A percentile compares a stretch with the other conserved stretches of the same genome.
phyloP scores from a whole-genome alignment of 192 early-diverging fungal species.

The Mortierella antarctica region DNA sequence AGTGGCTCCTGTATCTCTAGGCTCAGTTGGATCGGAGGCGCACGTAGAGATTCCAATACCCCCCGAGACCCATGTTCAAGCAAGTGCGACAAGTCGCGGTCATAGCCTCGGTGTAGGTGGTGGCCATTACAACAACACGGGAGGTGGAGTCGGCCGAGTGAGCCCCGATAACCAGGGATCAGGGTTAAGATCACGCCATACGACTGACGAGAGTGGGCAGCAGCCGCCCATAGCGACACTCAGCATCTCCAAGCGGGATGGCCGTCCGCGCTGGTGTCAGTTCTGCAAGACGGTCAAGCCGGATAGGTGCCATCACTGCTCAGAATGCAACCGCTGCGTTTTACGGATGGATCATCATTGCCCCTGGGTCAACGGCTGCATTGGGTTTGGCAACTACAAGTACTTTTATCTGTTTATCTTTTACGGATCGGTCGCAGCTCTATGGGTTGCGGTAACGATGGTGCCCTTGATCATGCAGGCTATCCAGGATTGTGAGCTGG shows the following conservation, averaged over 20 bases:
- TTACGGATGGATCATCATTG: constrained; percentile 66
- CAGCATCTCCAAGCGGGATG: constrained; percentile 32
- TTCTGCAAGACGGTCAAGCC: constrained; percentile 60
- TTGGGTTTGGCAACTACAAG: constrained; percentile 63
- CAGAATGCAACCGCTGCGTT: constrained; percentile 61
- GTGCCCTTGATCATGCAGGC: constrained; percentile 36
- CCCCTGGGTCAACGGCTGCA: constrained; percentile 65
- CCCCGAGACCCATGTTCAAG: no score
- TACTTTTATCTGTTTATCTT: constrained; percentile 61
- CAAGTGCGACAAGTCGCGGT: neutral
- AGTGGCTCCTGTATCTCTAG: constrained; percentile 2
- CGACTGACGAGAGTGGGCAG: neutral
- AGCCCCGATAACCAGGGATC: neutral
- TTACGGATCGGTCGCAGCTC: constrained; percentile 55
- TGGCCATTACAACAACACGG: no score
- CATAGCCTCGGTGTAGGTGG: neutral
- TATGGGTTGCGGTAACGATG: constrained; percentile 49
- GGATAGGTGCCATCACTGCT: constrained; percentile 66
- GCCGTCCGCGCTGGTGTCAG: constrained; percentile 33
- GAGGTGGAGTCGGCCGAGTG: neutral
- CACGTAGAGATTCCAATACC: neutral
- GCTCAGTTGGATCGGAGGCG: neutral
- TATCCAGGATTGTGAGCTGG: constrained; percentile 5
- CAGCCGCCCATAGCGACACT: constrained; percentile 20
- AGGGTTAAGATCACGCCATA: neutral